Base-by-base conservation (phyloP, 139 green algal species). In the Ettlia oleoabundans region DNA sequence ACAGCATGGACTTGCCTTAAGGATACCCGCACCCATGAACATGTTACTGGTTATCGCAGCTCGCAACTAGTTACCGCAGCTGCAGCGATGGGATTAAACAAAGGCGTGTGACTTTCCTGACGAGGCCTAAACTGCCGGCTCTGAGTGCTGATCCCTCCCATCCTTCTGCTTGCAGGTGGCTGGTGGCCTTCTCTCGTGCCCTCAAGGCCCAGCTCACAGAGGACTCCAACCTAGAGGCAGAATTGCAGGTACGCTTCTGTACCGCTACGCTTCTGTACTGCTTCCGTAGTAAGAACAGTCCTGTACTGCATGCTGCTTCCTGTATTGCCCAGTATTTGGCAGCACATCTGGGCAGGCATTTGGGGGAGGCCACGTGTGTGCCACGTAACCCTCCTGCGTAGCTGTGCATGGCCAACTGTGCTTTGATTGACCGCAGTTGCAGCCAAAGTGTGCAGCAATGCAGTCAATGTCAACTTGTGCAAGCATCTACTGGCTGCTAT, bases 121-220 rank as follows among this genome's bases (percentile, higher is more conserved):
- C n/a, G n/a, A n/a, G n/a, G n/a, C n/a, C n/a, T n/a, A n/a, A n/a
- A 21, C 52, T 63, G 52, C 21, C 52, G 52, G 52, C 15, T 58
- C 47, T 58, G 13, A 10, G 13, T 58, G 47, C 47, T 10, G 10
- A 24, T 58, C 47, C 13, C 15, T 58, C 47, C 47, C 47, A 10
- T 58, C 47, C 15, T 58, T 15, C 47, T 58, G 47, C 47, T 15
- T 10, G 47, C 47, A 58, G 61, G 35, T 91, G 87, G 87, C 71
- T 85, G 70, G 74, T 90, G n/a, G 87, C 87, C 26, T 83, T 90
- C 32, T 55, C 40, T 1, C 77, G 82, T 2, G 62, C 62, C 24
- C 84, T 75, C 66, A 89, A 86, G 84, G 62, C 65, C 4, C 81
- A 87, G 58, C 65, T 90, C 66, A 82, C 83, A 3, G 84, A 90